Base-by-base conservation (phyloP, 2,329 filamentous ascomycete genomes). In the Volutella citrinella region DNA sequence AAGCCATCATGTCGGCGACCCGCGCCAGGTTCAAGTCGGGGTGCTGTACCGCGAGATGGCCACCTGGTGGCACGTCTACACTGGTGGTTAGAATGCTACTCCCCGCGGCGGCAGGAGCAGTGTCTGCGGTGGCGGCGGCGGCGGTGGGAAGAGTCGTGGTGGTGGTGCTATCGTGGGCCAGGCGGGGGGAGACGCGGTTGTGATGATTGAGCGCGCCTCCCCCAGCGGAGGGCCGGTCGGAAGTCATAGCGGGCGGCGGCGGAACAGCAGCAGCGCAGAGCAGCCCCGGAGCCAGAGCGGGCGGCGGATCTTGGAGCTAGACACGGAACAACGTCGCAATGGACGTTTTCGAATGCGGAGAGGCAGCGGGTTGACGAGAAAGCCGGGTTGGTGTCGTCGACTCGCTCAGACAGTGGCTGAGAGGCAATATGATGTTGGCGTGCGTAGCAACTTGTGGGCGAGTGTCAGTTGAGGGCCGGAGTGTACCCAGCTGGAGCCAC, bases 11-110 rank as follows among this genome's bases (percentile, higher is more conserved):
- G 44, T 42, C 45, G 26, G 41, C 50, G 41, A 36, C 40, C 43
- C 44, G 48, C 42, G 46, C 49, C 40, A 46, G 31, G 43, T 27
- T 34, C 34, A 51, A 45, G 51, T 52, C 47, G 43, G 38, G 40
- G 36, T 35, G 41, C 39, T 40, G 44, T 33, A 51, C 46, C 40
- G 49, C 52, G 40, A 43, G 36, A 49, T 52, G 46, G 49, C 51
- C 52, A 46, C 50, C 43, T 31, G 29, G 39, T 48, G 48, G 48
- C 44, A 27, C 30, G 39, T 19, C 20, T n/a, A n/a, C n/a, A n/a
- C n/a, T n/a, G n/a, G n/a, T n/a, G n/a, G n/a, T n/a, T n/a, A n/a
- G n/a, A n/a, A n/a, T n/a, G n/a, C n/a, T n/a, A n/a, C n/a, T n/a
- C n/a, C n/a, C n/a, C n/a, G n/a, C n/a, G 26, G 49, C 38, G 47